These are phyloP conservation scores for Clarireedia hainanense DNA, from an alignment of 2,329 filamentous ascomycete species.

Conservation along the genomic window DNA sequence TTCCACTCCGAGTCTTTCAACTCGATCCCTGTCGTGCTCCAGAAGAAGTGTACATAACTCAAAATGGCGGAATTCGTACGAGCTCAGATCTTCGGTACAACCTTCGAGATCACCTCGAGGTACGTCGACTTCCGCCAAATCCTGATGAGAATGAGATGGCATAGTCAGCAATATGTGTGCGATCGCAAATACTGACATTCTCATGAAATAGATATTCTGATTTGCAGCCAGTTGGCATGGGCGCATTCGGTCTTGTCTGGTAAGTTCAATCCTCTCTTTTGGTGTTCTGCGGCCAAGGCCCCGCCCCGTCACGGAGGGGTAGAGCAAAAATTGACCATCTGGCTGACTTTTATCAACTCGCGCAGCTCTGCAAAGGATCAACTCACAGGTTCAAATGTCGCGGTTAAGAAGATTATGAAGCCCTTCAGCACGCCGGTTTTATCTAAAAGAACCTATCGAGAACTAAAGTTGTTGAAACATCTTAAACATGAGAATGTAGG, in stretches of 20 bases:
- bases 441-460: conserved; percentile 94
- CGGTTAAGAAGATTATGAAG: conserved; percentile 99
- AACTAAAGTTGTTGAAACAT: conserved; percentile 95
- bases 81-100: conserved; percentile 98
- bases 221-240: conserved; percentile 97
- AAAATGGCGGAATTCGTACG: conserved; percentile 98
- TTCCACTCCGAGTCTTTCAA: background rate
- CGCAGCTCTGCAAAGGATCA: conserved; percentile 91
- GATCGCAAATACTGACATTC: conserved; percentile 13
- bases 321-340: background rate
- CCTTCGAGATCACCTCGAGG: conserved; percentile 99
- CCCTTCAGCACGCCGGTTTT: conserved; percentile 98
- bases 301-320: conserved; percentile 1
- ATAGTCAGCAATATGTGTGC: conserved; percentile 12
- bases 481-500: conserved; percentile 89
- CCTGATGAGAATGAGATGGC: background rate
- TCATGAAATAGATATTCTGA: conserved; percentile 76
- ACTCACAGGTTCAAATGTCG: conserved; percentile 92
- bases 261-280: conserved; percentile 39
- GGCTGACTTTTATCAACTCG: conserved; percentile 12
- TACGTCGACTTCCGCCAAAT: conserved; percentile 36
- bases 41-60: conserved; percentile 21
- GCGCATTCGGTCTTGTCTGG: conserved; percentile 97
- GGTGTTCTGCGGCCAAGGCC: background rate
- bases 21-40: conserved; percentile 8